Base-by-base conservation (phyloP, 306 rosid species). In the Clitoria ternatea region DNA sequence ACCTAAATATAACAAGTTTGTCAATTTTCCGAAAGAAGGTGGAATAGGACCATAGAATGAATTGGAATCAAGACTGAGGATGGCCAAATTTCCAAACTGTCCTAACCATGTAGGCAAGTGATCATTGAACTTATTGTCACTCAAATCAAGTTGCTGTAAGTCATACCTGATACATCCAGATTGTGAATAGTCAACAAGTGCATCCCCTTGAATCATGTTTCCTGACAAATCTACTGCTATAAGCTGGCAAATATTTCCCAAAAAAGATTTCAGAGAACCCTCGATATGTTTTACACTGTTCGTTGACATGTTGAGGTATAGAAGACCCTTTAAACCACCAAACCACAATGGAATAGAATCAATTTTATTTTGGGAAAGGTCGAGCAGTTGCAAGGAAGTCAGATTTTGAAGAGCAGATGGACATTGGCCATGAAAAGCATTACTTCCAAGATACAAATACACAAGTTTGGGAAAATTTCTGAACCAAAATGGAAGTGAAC, bases 101-200 rank as follows among this genome's bases (percentile, higher is more conserved):
- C 71, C 71, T 0, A 73, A 10, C 61, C 69, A 52, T 33, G 14
- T 18, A 4, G 78, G 61, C 29, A 73, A 50, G 29, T 1, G 60
- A 50, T 13, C 63, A 12, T 1, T 36, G 1, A 73, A 11, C 2
- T 11, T 2, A 45, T 50, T 36, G 1, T 17, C 0, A 3, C 19
- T 13, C 29, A 73, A 59, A 59, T 73, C 4, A 5, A 79, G 4
- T 12, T 4, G 3, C n/a, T 20, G 30, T 19, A 66, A 9, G 3
- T 54, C 36, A 10, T 54, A 24, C 7, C 60, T 37, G 2, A 19
- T 4, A 19, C 67, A 75, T n/a, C 22, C 19, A 20, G 54, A 48
- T 48, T 18, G 7, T 42, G 14, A 1, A 7, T 49, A 3, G 0
- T 0, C 2, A 19, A 12, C 29, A 8, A 50, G 15, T 29, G 11